Conservation (phyloP, 352 stramenopile genomes). For the Pythium pyrilobum region DNA sequence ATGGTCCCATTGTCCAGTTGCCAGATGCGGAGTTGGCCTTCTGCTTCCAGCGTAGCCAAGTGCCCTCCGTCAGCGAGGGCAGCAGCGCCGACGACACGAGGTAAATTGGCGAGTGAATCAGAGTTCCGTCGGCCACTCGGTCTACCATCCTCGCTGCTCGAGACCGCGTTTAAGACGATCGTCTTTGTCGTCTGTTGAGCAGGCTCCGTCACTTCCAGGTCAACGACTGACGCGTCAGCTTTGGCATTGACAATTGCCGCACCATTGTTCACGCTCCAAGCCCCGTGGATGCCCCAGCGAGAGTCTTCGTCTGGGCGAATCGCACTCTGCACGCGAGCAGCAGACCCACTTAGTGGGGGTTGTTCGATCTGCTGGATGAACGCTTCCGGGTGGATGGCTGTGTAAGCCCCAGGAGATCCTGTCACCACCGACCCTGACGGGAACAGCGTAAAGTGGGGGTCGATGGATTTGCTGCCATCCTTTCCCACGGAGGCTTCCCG, state of each 20-base stretch:
- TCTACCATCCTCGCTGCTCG: not conserved
- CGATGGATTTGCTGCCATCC: not conserved
- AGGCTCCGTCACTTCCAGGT: conserved; percentile 22
- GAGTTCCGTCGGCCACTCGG: not conserved
- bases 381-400: conserved; percentile 42
- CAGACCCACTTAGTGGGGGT: not conserved
- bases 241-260: conserved; percentile 17
- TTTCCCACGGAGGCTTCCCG: conserved; percentile 19
- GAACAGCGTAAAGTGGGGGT: conserved; percentile 31
- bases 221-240: conserved; percentile 7
- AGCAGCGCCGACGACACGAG: conserved; percentile 35
- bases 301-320: conserved; percentile 9
- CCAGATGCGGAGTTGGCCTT: conserved; percentile 53
- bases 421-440: conserved; percentile 6
- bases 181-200: conserved; percentile 27
- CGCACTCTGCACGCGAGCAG: conserved; percentile 7
- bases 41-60: conserved; percentile 48
- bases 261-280: conserved; percentile 17
- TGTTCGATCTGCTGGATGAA: conserved; percentile 34
- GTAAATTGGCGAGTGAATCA: conserved; percentile 8
- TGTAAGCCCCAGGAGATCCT: not conserved
- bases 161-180: conserved; percentile 24
- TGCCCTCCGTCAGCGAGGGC: conserved; percentile 31
- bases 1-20: conserved; percentile 48
- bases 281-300: conserved; percentile 23